Conservation (phyloP, 805 yeast species). For the Teunomyces pallodes region DNA sequence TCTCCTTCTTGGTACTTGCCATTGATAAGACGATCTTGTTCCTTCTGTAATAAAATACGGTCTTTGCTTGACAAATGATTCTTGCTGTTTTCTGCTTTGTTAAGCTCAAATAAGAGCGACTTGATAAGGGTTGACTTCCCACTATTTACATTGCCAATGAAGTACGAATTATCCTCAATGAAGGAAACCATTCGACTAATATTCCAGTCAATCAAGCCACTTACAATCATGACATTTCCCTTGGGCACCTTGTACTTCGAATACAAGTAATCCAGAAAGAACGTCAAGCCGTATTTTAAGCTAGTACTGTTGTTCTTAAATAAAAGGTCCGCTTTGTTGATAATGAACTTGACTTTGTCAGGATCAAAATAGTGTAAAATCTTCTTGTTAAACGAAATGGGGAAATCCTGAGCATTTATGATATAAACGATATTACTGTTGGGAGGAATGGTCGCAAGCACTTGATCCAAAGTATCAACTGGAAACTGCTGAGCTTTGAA, state of each 20-base stretch:
- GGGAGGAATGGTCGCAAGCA: conserved; percentile 37
- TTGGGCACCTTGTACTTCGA: conserved; percentile 28
- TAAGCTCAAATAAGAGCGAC: conserved; percentile 32
- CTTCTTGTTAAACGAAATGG: conserved; percentile 48
- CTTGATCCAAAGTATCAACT: conserved; percentile 16
- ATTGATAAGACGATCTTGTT: conserved; percentile 15
- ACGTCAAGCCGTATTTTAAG: conserved; percentile 24
- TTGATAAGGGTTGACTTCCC: conserved; percentile 68
- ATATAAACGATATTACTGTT: conserved; percentile 55
- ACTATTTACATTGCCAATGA: conserved; percentile 65
- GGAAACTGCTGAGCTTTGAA: conserved; percentile 35
- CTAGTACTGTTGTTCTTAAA: conserved; percentile 28
- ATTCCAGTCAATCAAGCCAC: conserved; percentile 57
- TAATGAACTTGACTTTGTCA: conserved; percentile 35
- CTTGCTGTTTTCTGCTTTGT: conserved; percentile 8
- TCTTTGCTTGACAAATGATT: conserved; percentile 9
- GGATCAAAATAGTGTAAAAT: conserved; percentile 35
- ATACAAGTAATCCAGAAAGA: conserved; percentile 35
- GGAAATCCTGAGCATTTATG: conserved; percentile 69
- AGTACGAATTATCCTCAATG: conserved; percentile 42
- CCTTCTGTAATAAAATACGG: conserved; percentile 12
- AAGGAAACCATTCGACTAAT: conserved; percentile 33
- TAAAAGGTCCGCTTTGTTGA: conserved; percentile 45
- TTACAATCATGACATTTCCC: conserved; percentile 45
- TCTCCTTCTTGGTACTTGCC: conserved; percentile 7